Base-by-base conservation (phyloP, 495 filamentous ascomycete genomes). In the Penicillium arizonense region DNA sequence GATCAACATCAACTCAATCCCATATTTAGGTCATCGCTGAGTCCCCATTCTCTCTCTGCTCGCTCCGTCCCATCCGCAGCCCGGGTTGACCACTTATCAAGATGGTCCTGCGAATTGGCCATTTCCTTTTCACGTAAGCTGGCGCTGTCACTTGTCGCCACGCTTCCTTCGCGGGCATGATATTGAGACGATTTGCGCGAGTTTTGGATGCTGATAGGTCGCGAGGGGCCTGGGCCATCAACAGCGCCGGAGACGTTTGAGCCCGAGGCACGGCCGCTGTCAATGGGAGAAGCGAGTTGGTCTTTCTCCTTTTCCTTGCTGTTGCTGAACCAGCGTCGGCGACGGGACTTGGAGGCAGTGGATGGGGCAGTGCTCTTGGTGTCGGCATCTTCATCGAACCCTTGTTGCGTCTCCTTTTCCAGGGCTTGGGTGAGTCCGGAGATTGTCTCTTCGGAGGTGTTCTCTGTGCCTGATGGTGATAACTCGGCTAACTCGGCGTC, bases 401-500 rank as follows among this genome's bases (percentile, higher is more conserved):
- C 44, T 47, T 56, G 55, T 6, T 56, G 47, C 28, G 58, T 56
- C 34, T 70, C 58, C 43, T 62, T 56, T 52, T 69, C 58, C 32
- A 69, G 53, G 10, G 65, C 67, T 42, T 68, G 71, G 10, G 68
- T 70, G 42, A 69, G 47, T 26, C 57, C 63, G 36, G 71, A 73
- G 8, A 61, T 41, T 12, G 67, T 53, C 7, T 66, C 62, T 28
- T 62, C 41, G 11, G 60, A 58, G 14, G 49, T 36, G 5, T 56
- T 56, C 11, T 76, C 77, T 5, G 57, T 70, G 42, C 9, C 26
- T 34, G 52, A 69, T 10, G 67, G 70, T 21, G 80, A 70, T 18
- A 83, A 71, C 57, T 99, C 95, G 33, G 96, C 87, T 16, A 99
- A 82, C 68, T 99, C 95, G 23, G 95, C 94, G 61, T 96, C 94